Evolutionary conservation across 257 asterid genomes (phyloP), one percentile per base, ranked within the genome.

Genomic region (Apocynum venetum): DNA sequence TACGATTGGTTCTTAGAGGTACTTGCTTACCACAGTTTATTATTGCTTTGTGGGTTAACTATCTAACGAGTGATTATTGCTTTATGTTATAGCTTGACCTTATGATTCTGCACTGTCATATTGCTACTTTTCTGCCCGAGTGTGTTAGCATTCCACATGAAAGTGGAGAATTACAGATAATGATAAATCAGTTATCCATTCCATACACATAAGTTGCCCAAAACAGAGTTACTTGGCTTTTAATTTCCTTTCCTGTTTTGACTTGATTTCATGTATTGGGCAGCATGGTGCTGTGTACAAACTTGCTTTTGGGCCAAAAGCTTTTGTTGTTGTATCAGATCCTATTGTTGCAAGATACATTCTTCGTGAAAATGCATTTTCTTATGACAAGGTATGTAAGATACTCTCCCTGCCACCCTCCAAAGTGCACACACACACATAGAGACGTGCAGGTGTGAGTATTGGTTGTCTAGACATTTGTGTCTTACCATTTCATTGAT

Each of bases 231-330:
- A 6, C 31, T 17, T 61, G 46, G 46, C 71, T n/a, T 4, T 3
- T 40, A 1, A 38, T 3, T 25, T 25, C 7, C 17, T 68, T 60
- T 70, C 67, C 77, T 73, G 74, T 78, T 79, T 53, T 67, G 63
- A 49, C 71, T 77, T 79, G 60, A 41, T 79, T 78, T 82, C 61
- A 79, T 82, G 77, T 76, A 67, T 38, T 84, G 61, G 75, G 82
- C 97, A 95, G 98, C 92, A 95, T 85, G 99, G 99, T 65, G 82
- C 97, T 3, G 96, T 95, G 36, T 95, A 93, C 80, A 91, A 89
- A 85, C 98, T 95, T 86, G 99, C 99, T 83, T 95, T 93, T 81
- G 99, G 98, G 81, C 99, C 99, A 60, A 95, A 95, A 81, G 97
- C 97, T 74, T 95, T 95, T 81, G 85, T 95, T 75, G 98, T 95